phyloP scores from a whole-genome alignment of 192 early-diverging fungal genomes.

The Fimicolochytrium jonesii region DNA sequence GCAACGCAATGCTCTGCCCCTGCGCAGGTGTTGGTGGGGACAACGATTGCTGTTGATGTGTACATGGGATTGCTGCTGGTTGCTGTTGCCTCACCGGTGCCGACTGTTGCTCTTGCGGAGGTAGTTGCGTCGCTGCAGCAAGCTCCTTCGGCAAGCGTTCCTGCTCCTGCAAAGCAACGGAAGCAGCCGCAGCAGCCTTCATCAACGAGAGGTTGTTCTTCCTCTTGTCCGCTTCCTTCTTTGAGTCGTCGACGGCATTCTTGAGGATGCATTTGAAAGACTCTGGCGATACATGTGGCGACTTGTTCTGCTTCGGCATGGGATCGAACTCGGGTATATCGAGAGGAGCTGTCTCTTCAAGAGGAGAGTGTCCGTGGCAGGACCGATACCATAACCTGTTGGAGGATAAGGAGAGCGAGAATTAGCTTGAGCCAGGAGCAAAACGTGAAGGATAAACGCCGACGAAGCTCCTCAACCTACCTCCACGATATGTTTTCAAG shows the following conservation, averaged over 20 bases:
- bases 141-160: constrained; percentile 13
- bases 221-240: not conserved
- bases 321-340: not conserved
- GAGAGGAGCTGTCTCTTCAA: not conserved
- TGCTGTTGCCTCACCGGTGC: constrained; percentile 1
- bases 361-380: constrained; percentile 19
- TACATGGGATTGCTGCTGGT: not conserved
- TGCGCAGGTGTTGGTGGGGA: too few relatives aligned
- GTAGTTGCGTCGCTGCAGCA: not conserved
- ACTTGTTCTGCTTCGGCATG: not conserved
- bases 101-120: constrained; percentile 9
- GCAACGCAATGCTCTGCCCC: not conserved
- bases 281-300: constrained; percentile 15
- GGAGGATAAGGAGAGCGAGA: not conserved
- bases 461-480: not conserved
- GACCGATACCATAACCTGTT: constrained; percentile 39
- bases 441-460: not conserved
- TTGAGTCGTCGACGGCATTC: constrained; percentile 6
- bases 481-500: constrained; percentile 42
- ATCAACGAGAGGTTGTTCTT: not conserved
- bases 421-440: not conserved
- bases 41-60: too few relatives aligned
- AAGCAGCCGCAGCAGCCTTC: constrained; percentile 11
- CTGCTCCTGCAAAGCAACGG: constrained; percentile 3
- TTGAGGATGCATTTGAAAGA: constrained; percentile 25